Base-by-base conservation (phyloP, 345 rosid genomes). In the Carallia brachiata region DNA sequence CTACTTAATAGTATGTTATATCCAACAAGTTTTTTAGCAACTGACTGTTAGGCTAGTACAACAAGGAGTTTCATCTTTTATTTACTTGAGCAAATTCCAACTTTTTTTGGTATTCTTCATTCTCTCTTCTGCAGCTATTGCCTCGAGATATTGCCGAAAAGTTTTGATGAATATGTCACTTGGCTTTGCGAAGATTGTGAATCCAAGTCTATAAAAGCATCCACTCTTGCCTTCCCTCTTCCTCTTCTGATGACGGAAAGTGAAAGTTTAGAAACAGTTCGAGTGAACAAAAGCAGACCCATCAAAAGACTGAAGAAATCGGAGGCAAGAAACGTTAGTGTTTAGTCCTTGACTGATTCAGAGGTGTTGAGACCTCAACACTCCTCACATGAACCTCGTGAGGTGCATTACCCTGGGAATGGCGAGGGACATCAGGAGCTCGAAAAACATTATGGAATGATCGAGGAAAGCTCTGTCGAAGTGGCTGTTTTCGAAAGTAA, bases 181-280 rank as follows among this genome's bases (percentile, higher is more conserved):
- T 92, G 96, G 96, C 79, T 72, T 17, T 92, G 97, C 31, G 82
- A 60, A 64, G 87, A 79, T 71, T 90, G 96, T 78, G 80, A 65
- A 52, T 65, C 81, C 5, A 67, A 69, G 68, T 40, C 54, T 68
- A 67, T 27, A 19, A 63, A 71, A 18, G 39, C 53, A 12, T 37
- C 65, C 36, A n/a, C 54, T 13, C 36, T 44, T 59, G 67, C 59
- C 55, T 60, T 59, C 50, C 40, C 34, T 67, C n/a, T 6, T 55
- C 62, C 74, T 47, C 30, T 58, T 28, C 23, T 27, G 5, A 52
- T 6, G 1, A 15, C 53, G n/a, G 69, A 60, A 69, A 60, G 36
- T 34, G 65, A 53, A 30, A 63, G 52, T 44, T 34, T 59, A 39
- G 36, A 55, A 70, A 52, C 30, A 59, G 59, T 47, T 36, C 34